Percentiles rank a stretch among this genome's conserved stretches.
Evolutionary conservation across 2,329 filamentous ascomycete species (phyloP).

Genomic region (Trichoderma polysporum): DNA sequence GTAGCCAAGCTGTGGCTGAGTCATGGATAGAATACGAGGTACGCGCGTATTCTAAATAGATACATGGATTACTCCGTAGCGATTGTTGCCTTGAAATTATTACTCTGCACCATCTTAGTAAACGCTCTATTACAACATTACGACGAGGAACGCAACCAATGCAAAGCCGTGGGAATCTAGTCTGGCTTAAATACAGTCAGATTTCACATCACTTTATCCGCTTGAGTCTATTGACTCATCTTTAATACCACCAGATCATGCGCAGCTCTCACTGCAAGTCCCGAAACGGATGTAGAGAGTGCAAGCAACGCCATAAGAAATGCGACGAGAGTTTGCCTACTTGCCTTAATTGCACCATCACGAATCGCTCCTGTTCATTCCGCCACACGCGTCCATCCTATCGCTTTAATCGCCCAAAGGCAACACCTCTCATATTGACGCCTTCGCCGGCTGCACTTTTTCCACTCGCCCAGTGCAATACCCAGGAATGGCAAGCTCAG

Average conservation of each 20-base stretch:
- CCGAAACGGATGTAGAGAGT: conserved; percentile 30
- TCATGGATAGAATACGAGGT: neutral
- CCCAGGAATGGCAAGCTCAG: conserved; percentile 18
- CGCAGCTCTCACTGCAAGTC: conserved; percentile 28
- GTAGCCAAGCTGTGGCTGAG: conserved; percentile 4
- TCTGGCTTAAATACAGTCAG: neutral
- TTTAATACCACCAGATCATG: neutral
- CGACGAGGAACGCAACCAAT: neutral
- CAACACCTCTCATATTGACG: neutral
- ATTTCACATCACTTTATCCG: neutral
- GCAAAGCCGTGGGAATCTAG: neutral
- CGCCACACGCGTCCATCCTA: neutral
- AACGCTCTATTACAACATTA: neutral
- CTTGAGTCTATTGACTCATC: neutral
- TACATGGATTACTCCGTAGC: neutral
- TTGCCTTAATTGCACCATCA: conserved; percentile 32
- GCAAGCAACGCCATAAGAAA: conserved; percentile 31
- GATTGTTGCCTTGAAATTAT: neutral
- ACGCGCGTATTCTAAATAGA: neutral
- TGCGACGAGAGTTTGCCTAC: conserved; percentile 35
- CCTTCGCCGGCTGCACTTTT: neutral
- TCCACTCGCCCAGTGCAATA: neutral
- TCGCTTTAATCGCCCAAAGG: neutral
- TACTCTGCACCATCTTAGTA: too few relatives aligned
- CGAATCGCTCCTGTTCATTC: conserved; percentile 31